These are phyloP conservation scores for Forsythia viridissima DNA, from an alignment of 257 asterid species.

Conservation along the genomic window DNA sequence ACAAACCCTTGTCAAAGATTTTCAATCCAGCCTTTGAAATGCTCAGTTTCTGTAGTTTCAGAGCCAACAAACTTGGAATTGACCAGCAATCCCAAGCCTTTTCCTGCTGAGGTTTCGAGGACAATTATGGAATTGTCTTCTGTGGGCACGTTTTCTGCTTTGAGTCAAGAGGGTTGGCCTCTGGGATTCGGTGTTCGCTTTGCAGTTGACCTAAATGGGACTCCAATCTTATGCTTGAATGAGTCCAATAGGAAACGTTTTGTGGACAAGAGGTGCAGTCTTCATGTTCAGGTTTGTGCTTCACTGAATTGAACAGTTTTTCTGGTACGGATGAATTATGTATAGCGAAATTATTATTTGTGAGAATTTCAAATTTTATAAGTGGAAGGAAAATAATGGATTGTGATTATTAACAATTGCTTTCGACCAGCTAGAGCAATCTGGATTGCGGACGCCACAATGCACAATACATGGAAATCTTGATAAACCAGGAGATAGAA, in stretches of 20 bases:
- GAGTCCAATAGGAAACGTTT: conserved; percentile 37
- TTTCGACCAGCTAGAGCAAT: conserved; percentile 64
- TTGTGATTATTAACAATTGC: conserved; percentile 21
- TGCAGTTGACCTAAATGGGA: conserved; percentile 71
- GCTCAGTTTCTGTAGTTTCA: conserved; percentile 64
- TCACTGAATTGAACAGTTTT: not conserved
- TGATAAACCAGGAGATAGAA: conserved; percentile 55
- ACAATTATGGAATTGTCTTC: conserved; percentile 74
- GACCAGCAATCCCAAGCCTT: conserved; percentile 50
- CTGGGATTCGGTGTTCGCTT: conserved; percentile 77
- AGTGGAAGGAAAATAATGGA: conserved; percentile 1
- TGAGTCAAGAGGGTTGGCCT: conserved; percentile 74
- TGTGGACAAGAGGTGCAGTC: conserved; percentile 54
- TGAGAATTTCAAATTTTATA: not conserved
- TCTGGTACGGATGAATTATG: not conserved
- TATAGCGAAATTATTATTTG: not conserved
- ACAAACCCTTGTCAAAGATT: conserved; percentile 20
- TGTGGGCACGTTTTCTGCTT: conserved; percentile 71
- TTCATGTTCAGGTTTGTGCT: conserved; percentile 72
- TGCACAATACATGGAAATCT: conserved; percentile 77
- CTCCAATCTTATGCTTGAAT: conserved; percentile 66
- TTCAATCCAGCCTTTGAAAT: conserved; percentile 39
- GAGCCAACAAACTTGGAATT: conserved; percentile 50
- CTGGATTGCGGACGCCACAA: conserved; percentile 75
- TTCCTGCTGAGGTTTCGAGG: conserved; percentile 83